phyloP scores from a whole-genome alignment of 2,329 filamentous ascomycete genomes.

The Sporothrix phasma region DNA sequence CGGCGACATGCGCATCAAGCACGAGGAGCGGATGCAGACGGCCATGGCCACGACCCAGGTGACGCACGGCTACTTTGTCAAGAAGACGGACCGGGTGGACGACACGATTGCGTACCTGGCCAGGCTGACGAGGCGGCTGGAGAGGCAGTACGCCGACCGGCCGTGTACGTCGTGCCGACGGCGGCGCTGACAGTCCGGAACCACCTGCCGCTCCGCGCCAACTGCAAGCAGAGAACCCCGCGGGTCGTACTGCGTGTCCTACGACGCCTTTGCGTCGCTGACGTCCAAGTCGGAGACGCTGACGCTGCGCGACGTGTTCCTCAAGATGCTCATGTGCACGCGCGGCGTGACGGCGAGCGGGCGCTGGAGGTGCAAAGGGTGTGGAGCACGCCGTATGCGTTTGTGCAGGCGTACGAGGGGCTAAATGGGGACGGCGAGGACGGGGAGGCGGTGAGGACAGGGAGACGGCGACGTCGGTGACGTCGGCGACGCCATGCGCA shows the following conservation, averaged over 20 bases:
- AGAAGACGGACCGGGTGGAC: slow-evolving; percentile 64
- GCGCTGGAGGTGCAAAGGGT: slow-evolving; percentile 67
- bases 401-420: slow-evolving; percentile 58
- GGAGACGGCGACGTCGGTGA: background rate
- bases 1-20: slow-evolving; percentile 41
- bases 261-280: slow-evolving; percentile 60
- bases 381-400: slow-evolving; percentile 65
- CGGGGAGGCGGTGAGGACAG: too few relatives aligned
- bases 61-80: slow-evolving; percentile 69
- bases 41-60: slow-evolving; percentile 70
- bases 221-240: slow-evolving; percentile 31
- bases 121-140: slow-evolving; percentile 59
- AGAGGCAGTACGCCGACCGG: slow-evolving; percentile 51
- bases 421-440: slow-evolving; percentile 39
- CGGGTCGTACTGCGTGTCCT: slow-evolving; percentile 50
- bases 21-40: slow-evolving; percentile 58
- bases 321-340: slow-evolving; percentile 82
- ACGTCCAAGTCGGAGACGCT: slow-evolving; percentile 66
- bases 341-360: slow-evolving; percentile 64
- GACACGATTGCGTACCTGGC: slow-evolving; percentile 69
- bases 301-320: slow-evolving; percentile 62
- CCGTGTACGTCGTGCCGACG: slow-evolving; percentile 56
- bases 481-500: slow-evolving; percentile 35
- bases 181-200: slow-evolving; percentile 52
- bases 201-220: slow-evolving; percentile 55